Evolutionary conservation across 2,329 filamentous ascomycete species (phyloP), one percentile per base, ranked within the genome.

Genomic region (Karstenula rhodostoma): DNA sequence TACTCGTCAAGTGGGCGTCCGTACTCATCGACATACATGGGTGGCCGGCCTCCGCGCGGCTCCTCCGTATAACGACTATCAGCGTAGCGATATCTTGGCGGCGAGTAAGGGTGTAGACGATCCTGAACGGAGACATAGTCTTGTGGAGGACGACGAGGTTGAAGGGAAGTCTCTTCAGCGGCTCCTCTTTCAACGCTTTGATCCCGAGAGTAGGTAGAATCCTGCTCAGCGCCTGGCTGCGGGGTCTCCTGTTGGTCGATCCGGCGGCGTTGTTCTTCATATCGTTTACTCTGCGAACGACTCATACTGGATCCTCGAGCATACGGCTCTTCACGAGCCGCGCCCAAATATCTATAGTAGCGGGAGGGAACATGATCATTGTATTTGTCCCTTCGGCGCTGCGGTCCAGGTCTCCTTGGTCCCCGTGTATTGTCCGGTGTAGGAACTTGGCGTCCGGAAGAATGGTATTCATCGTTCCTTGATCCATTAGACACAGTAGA

Each of bases 201-300:
- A 35, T 78, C 74, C 23, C 74, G 62, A 9, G 74, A 77, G 60
- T 73, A 76, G 1, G 60, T 54, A 1, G 67, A 66, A 49, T 68
- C 72, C 56, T 68, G 70, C 32, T 72, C 73, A 22, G 68, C 64
- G 29, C 67, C 70, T 19, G 74, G 75, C 22, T 76, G 73, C 1
- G 73, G 74, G 15, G 72, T 77, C 52, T 78, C 75, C 51, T 75
- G 72, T 54, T 78, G 70, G 57, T 77, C 72, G 43, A 78, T 70
- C 12, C 74, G 71, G 25, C 75, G 74, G 10, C 73, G 71, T 25
- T 75, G 71, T 53, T 77, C 71, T 49, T 76, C 75, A 46, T 78
- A 78, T 65, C 75, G 52, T 47, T 69, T 70, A 43, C 73, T 73
- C 57, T 78, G 74, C 13, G 74, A 72, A 22, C 75, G 73, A 22